Evolutionary conservation across 768 basidiomycete genomes (phyloP), one percentile per base, ranked within the genome.

Genomic region (Dacryopinax primogenitus): DNA sequence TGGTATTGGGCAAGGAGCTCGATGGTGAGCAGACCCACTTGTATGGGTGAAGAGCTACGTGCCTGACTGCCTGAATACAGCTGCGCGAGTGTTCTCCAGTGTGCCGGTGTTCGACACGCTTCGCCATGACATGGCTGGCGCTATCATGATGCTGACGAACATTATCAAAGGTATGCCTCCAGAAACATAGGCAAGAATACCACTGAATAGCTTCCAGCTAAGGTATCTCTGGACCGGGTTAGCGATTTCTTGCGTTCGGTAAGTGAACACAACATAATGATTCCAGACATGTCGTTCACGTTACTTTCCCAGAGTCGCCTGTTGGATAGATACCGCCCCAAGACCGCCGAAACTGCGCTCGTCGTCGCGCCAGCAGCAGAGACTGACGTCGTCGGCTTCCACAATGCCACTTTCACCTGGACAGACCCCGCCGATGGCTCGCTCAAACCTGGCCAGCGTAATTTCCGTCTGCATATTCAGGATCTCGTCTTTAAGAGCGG

Each of bases 61-160:
- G 73, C 77, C 77, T 61, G 67, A 77, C 68, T 70, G 13, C 37
- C 26, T 30, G 51, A 12, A 30, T 32, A 76, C 0, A 73, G 81
- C 34, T 78, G 68, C 64, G 2, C 76, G 71, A 21, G 80, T 82
- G 15, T 82, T 82, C 70, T 79, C 79, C 9, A 81, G 79, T 64
- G 81, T 84, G 76, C 72, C 80, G 65, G 83, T 87, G 33, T 88
- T 89, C 70, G 81, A 84, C 62, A 77, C 84, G 67, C 73, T 89
- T 32, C 79, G 83, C 32, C 76, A 77, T 1, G 82, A 83, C 65
- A 71, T 85, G 39, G 74, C 74, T 32, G 65, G 51, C 21, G 70
- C 74, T 1, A 72, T 78, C 74, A 70, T 70, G 74, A 36, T 68
- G 6, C 64, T 77, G 1, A 75, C 78, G 11, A 36, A 30, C 4